Conservation (phyloP, 495 filamentous ascomycete species). For the Penicillium canescens region DNA sequence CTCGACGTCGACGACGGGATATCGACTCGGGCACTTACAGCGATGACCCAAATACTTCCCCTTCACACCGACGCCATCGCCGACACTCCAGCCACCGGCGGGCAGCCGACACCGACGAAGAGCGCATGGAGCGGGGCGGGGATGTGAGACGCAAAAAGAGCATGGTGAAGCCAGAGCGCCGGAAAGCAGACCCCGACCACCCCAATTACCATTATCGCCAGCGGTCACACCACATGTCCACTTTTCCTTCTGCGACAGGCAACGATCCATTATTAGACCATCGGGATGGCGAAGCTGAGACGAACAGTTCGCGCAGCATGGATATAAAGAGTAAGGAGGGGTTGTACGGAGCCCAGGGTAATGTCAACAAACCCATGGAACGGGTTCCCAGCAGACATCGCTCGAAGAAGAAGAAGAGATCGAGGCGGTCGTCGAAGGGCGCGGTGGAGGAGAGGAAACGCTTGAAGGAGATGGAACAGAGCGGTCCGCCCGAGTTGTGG, state of each 20-base stretch:
- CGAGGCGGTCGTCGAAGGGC: constrained; percentile 49
- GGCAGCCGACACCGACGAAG: constrained; percentile 36
- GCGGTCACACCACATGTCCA: constrained; percentile 75
- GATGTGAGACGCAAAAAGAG: constrained; percentile 68
- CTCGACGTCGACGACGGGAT: constrained; percentile 66
- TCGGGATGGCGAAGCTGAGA: constrained; percentile 59
- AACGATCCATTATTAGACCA: constrained; percentile 79
- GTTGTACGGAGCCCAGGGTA: constrained; percentile 38
- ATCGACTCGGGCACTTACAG: constrained; percentile 61
- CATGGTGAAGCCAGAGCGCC: constrained; percentile 84
- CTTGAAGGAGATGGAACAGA: constrained; percentile 64
- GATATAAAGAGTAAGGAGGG: constrained; percentile 50
- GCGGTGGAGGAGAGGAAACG: constrained; percentile 58
- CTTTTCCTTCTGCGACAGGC: constrained; percentile 85
- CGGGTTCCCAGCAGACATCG: constrained; percentile 43
- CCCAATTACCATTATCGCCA: constrained; percentile 94
- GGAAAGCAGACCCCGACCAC: constrained; percentile 75
- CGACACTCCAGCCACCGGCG: constrained; percentile 38
- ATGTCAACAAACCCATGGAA: constrained; percentile 51
- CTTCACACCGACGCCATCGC: constrained; percentile 32
- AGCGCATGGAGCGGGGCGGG: constrained; percentile 37
- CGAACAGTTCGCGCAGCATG: constrained; percentile 54
- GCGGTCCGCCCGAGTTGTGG: constrained; percentile 87
- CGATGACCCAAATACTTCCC: constrained; percentile 38
- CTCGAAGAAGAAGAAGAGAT: constrained; percentile 48